Base-by-base conservation (phyloP, 495 filamentous ascomycete species). In the Talaromyces stipitatus region DNA sequence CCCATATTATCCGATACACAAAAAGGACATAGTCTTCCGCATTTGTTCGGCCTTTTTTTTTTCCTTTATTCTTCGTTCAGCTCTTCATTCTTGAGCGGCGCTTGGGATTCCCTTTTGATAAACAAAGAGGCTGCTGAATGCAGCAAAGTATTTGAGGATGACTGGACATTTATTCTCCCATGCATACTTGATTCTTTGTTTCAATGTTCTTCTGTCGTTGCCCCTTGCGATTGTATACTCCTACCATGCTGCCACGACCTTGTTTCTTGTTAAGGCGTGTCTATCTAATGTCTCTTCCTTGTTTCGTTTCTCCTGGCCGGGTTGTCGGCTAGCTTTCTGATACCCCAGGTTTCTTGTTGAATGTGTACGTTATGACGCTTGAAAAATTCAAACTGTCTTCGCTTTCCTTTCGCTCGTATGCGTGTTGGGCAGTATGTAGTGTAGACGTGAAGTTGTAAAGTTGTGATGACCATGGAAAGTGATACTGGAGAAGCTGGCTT, bases 81-180 rank as follows among this genome's bases (percentile, higher is more conserved):
- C 61, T 66, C 61, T 62, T 65, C 58, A 41, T 55, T 50, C 30
- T 64, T 62, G 60, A 57, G 52, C 2, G 50, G 29, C 16, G 27
- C 50, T 20, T 20, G 29, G 50, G 50, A 18, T 41, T 18, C 36
- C 24, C 4, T n/a, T 20, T 29, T 28, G 50, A 52, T 52, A 12
- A 29, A 29, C 12, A 14, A 28, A 14, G 27, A 26, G 4, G 4
- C 16, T 38, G 68, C 58, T 62, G 65, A 58, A 61, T 57, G 50
- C 29, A 48, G 26, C 60, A 63, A 59, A 62, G 51, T 54, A 51
- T 43, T 43, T 54, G 56, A 20, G 50, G 51, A 29, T 50, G 18
- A 18, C 48, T 28, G 28, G 10, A 18, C 48, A 18, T 51, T 26
- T 51, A 24, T 32, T 20, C n/a, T 51, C 14, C 48, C 8, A 18